phyloP scores from a whole-genome alignment of 164 flowering plant genomes.

The Houttuynia cordata region DNA sequence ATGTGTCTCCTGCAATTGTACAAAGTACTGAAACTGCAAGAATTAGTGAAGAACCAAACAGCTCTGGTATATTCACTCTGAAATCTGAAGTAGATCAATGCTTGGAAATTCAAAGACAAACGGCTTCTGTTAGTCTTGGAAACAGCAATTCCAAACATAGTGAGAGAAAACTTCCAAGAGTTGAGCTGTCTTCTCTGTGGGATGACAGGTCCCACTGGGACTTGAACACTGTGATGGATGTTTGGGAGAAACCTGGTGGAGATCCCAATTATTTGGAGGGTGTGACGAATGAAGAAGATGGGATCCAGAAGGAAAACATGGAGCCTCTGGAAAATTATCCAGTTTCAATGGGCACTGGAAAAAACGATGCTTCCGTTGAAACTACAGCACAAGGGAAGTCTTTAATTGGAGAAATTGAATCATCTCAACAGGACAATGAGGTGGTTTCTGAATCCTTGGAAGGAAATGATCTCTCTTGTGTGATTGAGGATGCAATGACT shows the following conservation, averaged over 20 bases:
- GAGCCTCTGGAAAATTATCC: not conserved
- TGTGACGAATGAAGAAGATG: not conserved
- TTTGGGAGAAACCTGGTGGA: slow-evolving; percentile 26
- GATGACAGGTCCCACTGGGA: slow-evolving; percentile 58
- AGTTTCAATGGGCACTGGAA: not conserved
- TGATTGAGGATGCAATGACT: too few relatives aligned
- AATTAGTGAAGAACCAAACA: not conserved
- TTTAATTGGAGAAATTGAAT: slow-evolving; percentile 1
- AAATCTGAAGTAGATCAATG: slow-evolving; percentile 9
- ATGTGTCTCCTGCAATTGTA: slow-evolving; percentile 12
- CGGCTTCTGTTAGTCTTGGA: not conserved
- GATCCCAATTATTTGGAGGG: too few relatives aligned
- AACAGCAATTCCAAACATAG: slow-evolving; percentile 3
- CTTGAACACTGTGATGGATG: slow-evolving; percentile 53
- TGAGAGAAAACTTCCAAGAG: slow-evolving; percentile 5
- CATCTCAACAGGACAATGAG: not conserved
- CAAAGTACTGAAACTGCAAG: slow-evolving; percentile 3
- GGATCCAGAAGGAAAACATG: not conserved
- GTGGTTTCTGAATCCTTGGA: too few relatives aligned
- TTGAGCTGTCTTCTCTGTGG: slow-evolving; percentile 12
- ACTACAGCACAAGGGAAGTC: too few relatives aligned
- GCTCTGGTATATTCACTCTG: slow-evolving; percentile 8
- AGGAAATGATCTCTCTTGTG: too few relatives aligned
- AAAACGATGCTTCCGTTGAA: slow-evolving; percentile 1
- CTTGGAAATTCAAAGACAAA: not conserved